These are phyloP conservation scores for Ophiostoma montium DNA, from an alignment of 2,329 filamentous ascomycete species.

Conservation along the genomic window DNA sequence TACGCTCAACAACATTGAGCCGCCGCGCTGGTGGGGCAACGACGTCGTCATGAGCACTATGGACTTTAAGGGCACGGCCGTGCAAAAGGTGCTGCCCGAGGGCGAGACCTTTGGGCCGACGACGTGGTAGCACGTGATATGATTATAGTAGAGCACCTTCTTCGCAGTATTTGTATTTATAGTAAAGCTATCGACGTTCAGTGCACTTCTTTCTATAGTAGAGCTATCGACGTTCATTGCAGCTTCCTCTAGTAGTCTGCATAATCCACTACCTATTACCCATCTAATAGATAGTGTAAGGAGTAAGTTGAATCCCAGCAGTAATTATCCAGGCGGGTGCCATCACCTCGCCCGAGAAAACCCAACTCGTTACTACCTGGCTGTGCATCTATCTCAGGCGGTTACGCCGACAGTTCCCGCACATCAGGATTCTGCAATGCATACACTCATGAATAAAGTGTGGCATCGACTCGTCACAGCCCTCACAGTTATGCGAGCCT, in stretches of 20 bases:
- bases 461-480: slow-evolving; percentile 26
- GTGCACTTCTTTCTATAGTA: no score
- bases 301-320: no score
- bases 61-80: slow-evolving; percentile 44
- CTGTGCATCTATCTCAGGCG: background rate
- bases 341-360: no score
- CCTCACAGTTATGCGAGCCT: slow-evolving; percentile 27
- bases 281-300: no score
- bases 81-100: slow-evolving; percentile 35
- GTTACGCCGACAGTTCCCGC: slow-evolving; percentile 31
- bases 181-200: no score
- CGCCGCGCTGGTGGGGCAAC: slow-evolving; percentile 60
- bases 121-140: slow-evolving; percentile 28
- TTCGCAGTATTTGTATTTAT: background rate
- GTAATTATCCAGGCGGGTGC: no score
- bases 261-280: no score
- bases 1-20: slow-evolving; percentile 44
- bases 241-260: no score
- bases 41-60: slow-evolving; percentile 42
- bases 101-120: slow-evolving; percentile 49
- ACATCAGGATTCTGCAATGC: slow-evolving; percentile 30
- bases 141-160: background rate
- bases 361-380: no score
- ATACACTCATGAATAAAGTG: slow-evolving; percentile 32
- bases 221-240: no score